These are phyloP conservation scores for Fusarium devonianum DNA, from an alignment of 2,329 filamentous ascomycete genomes.

Conservation along the genomic window DNA sequence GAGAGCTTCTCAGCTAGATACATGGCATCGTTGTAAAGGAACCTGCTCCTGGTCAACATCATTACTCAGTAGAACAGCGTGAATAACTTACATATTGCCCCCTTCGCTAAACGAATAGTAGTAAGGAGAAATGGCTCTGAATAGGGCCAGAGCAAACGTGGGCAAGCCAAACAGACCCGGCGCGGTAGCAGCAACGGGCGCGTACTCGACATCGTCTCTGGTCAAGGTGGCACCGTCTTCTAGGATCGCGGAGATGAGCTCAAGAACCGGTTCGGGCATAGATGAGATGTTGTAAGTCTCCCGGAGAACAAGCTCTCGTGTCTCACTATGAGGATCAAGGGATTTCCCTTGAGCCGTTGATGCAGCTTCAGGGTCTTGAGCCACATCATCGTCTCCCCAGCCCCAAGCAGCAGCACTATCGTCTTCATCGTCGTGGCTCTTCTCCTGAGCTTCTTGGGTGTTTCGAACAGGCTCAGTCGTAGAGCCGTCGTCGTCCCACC, in stretches of 20 bases:
- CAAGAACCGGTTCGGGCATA: constrained; percentile 80
- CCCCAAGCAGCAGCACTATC: constrained; percentile 77
- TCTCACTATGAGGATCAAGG: constrained; percentile 42
- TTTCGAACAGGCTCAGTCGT: constrained; percentile 34
- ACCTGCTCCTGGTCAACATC: constrained; percentile 51
- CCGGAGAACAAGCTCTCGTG: constrained; percentile 75
- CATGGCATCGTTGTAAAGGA: constrained; percentile 71
- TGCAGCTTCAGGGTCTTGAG: constrained; percentile 35
- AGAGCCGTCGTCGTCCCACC: constrained; percentile 74
- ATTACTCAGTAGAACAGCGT: neutral
- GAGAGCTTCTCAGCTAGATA: constrained; percentile 66
- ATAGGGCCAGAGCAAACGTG: constrained; percentile 77
- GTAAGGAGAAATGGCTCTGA: constrained; percentile 76
- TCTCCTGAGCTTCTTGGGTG: constrained; percentile 12
- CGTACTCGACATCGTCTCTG: constrained; percentile 56
- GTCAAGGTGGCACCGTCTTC: constrained; percentile 70
- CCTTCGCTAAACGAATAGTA: constrained; percentile 71
- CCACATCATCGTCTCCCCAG: constrained; percentile 75
- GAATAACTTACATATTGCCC: constrained; percentile 66
- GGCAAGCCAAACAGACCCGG: constrained; percentile 75
- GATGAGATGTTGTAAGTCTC: constrained; percentile 91
- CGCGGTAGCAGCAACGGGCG: constrained; percentile 71
- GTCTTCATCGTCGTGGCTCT: constrained; percentile 50
- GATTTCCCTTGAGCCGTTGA: constrained; percentile 20
- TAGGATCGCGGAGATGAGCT: constrained; percentile 66